These are phyloP conservation scores for Boletales sp. DNA, from an alignment of 768 basidiomycete genomes.

Conservation along the genomic window DNA sequence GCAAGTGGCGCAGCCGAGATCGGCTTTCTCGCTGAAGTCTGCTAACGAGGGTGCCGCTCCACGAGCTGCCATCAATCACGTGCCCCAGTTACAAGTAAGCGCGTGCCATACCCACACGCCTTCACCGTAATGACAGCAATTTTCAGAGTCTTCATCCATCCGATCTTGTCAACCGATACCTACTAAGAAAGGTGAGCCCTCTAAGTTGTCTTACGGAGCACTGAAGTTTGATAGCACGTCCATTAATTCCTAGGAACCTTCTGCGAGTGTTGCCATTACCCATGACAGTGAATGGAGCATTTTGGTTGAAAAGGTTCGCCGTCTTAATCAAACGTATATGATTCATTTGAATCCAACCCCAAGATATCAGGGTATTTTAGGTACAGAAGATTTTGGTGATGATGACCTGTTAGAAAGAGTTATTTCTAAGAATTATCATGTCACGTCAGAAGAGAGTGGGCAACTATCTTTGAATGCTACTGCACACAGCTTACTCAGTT, in stretches of 20 bases:
- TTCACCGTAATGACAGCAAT: not conserved
- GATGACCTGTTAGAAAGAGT: not conserved
- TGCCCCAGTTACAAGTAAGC: not conserved
- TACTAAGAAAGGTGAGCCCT: conserved; percentile 4
- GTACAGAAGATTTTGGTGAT: conserved; percentile 1
- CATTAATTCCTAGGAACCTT: conserved; percentile 3
- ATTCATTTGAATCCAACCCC: not conserved
- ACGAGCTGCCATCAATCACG: not conserved
- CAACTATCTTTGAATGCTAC: not conserved
- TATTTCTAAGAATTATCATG: conserved; percentile 7
- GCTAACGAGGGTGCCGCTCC: not conserved
- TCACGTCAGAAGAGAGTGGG: conserved; percentile 6
- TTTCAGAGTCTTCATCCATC: conserved; percentile 10
- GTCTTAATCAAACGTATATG: not conserved
- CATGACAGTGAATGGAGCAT: conserved; percentile 14
- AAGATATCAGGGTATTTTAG: conserved; percentile 5
- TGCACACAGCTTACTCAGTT: not conserved
- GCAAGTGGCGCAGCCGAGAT: not conserved
- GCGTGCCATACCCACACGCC: not conserved
- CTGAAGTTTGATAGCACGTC: not conserved
- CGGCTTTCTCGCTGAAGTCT: not conserved
- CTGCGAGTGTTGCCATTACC: conserved; percentile 9
- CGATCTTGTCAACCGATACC: conserved; percentile 12
- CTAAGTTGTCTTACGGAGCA: not conserved
- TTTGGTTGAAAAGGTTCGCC: conserved; percentile 8